Evolutionary conservation across 164 flowering plant species (phyloP).

Genomic region (Aristolochia fimbriata): DNA sequence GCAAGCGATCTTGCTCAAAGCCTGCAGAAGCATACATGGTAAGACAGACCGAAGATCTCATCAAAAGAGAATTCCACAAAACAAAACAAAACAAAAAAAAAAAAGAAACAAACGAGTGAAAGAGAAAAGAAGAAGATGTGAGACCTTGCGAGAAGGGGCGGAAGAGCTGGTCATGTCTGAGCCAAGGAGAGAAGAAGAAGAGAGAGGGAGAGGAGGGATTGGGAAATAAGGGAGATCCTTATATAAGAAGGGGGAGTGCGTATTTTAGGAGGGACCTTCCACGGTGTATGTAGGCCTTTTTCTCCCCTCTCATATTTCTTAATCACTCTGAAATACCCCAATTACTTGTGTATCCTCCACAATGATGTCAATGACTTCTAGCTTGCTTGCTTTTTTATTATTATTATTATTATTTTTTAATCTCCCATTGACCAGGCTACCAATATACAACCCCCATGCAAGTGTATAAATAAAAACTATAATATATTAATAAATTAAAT

Average conservation of each 20-base stretch:
- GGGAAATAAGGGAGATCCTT: not conserved
- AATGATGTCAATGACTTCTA: not conserved
- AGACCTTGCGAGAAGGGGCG: conserved; percentile 20
- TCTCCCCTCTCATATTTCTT: not conserved
- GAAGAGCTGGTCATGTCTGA: conserved; percentile 18
- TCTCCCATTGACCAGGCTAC: too few relatives aligned
- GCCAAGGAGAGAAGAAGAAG: not conserved
- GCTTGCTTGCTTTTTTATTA: too few relatives aligned
- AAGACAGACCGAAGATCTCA: not conserved
- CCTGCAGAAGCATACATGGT: conserved; percentile 15
- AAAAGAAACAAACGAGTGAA: not conserved
- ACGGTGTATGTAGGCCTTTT: not conserved
- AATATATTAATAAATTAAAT: too few relatives aligned
- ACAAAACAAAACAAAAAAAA: conserved; percentile 2
- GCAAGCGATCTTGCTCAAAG: conserved; percentile 76
- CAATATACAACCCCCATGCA: too few relatives aligned
- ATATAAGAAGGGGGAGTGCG: not conserved
- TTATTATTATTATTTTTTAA: too few relatives aligned
- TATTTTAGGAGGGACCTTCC: conserved; percentile 2
- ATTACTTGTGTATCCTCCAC: not conserved
- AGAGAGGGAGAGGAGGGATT: conserved; percentile 2
- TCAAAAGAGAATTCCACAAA: not conserved
- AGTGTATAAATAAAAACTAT: too few relatives aligned
- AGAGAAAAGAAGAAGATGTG: not conserved
- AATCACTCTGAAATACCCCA: not conserved